These are phyloP conservation scores for Arachis stenosperma DNA, from an alignment of 306 rosid species.

Conservation along the genomic window DNA sequence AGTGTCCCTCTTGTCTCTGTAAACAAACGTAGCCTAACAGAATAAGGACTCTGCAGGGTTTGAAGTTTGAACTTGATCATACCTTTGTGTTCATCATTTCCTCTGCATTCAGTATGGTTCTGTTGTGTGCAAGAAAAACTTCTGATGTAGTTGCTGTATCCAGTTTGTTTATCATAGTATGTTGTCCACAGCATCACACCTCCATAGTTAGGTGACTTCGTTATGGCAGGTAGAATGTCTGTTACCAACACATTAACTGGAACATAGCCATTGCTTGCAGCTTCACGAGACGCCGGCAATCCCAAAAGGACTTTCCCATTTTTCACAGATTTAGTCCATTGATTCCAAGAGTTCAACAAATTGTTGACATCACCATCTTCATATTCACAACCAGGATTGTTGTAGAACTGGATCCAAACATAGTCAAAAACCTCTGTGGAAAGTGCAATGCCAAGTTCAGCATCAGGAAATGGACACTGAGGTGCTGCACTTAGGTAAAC, in stretches of 20 bases:
- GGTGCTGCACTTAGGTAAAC: conserved; percentile 61
- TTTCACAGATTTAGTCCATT: conserved; percentile 46
- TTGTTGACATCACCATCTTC: conserved; percentile 15
- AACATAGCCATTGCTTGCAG: conserved; percentile 53
- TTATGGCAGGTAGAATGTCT: conserved; percentile 50
- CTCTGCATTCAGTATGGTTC: background rate
- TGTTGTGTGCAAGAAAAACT: conserved; percentile 34
- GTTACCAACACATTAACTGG: conserved; percentile 44
- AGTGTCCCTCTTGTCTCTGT: too few relatives aligned
- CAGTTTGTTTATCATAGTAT: conserved; percentile 49
- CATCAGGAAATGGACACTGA: conserved; percentile 63
- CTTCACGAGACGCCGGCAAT: conserved; percentile 50
- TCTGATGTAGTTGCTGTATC: conserved; percentile 46
- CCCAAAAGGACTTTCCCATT: conserved; percentile 47
- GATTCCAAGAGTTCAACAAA: conserved; percentile 52
- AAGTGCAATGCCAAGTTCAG: conserved; percentile 31
- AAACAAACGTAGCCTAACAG: too few relatives aligned
- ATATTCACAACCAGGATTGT: conserved; percentile 60
- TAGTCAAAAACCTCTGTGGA: conserved; percentile 47
- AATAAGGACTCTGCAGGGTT: background rate
- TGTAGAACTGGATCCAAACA: conserved; percentile 57
- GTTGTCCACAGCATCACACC: conserved; percentile 68
- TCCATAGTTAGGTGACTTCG: conserved; percentile 51
- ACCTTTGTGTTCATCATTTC: conserved; percentile 36
- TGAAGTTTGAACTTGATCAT: background rate